Conservation (phyloP, 768 basidiomycete genomes). For the Macrolepiota albuminosa region DNA sequence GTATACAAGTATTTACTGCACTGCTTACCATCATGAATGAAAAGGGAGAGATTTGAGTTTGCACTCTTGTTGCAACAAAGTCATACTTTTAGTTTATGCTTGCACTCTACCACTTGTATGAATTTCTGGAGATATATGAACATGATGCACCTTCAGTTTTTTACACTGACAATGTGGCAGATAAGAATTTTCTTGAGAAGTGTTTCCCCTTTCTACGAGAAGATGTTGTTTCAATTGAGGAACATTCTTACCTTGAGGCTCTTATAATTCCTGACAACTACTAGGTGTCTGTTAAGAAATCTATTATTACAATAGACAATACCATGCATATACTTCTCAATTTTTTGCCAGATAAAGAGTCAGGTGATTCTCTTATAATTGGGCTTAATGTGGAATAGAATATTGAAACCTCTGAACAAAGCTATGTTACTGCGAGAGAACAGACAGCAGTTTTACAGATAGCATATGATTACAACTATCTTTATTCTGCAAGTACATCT, state of each 20-base stretch:
- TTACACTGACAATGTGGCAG: constrained; percentile 26
- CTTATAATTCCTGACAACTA: constrained; percentile 16
- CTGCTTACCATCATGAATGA: constrained; percentile 24
- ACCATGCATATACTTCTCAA: constrained; percentile 17
- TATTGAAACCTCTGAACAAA: constrained; percentile 15
- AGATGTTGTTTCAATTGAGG: constrained; percentile 16
- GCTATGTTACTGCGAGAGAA: constrained; percentile 5
- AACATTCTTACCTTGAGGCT: constrained; percentile 12
- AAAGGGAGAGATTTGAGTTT: constrained; percentile 19
- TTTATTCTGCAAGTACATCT: constrained; percentile 17
- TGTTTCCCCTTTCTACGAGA: constrained; percentile 14
- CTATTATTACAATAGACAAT: constrained; percentile 7
- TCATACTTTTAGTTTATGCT: constrained; percentile 25
- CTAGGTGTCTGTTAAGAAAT: constrained; percentile 9
- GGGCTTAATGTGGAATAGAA: constrained; percentile 24
- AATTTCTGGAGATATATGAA: constrained; percentile 23
- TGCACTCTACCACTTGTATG: constrained; percentile 17
- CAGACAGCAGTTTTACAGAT: constrained; percentile 19
- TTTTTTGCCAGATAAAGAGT: constrained; percentile 13
- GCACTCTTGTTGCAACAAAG: constrained; percentile 24
- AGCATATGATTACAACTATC: constrained; percentile 14
- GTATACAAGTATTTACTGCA: constrained; percentile 21
- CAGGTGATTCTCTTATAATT: constrained; percentile 10
- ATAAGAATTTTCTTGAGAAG: constrained; percentile 16
- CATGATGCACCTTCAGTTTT: constrained; percentile 20